These are phyloP conservation scores for Lunularia cruciata DNA, from an alignment of 225 moss, liverwort and hornwort species.

Conservation along the genomic window DNA sequence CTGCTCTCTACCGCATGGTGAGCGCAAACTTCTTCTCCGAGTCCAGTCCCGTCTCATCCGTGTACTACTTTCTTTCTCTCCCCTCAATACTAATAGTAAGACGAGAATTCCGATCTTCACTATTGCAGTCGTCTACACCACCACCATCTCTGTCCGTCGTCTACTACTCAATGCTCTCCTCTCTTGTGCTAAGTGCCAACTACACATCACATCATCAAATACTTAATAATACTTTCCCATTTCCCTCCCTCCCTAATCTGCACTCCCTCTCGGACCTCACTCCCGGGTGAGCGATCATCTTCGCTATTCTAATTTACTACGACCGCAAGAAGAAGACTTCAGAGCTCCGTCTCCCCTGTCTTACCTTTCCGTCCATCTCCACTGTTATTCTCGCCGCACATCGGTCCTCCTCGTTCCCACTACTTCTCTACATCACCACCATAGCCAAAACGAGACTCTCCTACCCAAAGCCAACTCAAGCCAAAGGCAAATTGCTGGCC, in stretches of 20 bases:
- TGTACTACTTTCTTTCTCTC: not conserved
- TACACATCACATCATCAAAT: too few species aligned
- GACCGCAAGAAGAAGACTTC: not conserved
- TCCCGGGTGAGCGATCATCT: too few species aligned
- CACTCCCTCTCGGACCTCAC: too few species aligned
- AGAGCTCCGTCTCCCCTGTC: not conserved
- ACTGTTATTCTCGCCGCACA: not conserved
- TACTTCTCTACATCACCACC: not conserved
- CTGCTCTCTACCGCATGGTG: conserved; percentile 8
- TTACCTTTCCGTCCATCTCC: not conserved
- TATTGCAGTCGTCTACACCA: not conserved
- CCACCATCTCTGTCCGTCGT: too few species aligned
- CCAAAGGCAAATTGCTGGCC: not conserved
- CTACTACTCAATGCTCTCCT: too few species aligned
- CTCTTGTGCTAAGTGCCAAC: too few species aligned
- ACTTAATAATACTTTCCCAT: too few species aligned
- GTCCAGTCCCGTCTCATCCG: not conserved
- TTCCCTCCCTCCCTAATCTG: not conserved
- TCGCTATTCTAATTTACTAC: too few species aligned
- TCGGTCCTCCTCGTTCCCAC: not conserved
- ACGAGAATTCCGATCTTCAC: conserved; percentile 4
- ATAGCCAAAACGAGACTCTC: not conserved
- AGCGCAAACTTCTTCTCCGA: not conserved
- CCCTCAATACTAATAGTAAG: not conserved
- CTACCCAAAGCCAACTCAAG: too few species aligned